Evolutionary conservation across 257 asterid genomes (phyloP), one percentile per base, ranked within the genome.

Genomic region (Jasminum sambac): DNA sequence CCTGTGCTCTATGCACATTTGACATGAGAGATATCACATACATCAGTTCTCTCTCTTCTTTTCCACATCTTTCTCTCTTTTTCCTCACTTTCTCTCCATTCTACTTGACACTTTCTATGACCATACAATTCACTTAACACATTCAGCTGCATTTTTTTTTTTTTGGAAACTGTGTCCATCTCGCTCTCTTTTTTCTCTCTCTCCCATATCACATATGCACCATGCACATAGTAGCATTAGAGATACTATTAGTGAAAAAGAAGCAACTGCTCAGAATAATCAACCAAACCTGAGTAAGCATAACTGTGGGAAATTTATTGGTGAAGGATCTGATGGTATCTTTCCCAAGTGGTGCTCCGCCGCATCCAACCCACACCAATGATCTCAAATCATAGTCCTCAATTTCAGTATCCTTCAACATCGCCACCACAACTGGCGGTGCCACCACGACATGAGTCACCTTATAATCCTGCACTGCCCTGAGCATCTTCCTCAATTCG

Each of bases 391-490:
- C 82, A 60, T 63, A 81, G n/a, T 64, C 75, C 63, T 70, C 63
- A 2, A 74, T 70, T 34, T 63, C 59, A 25, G 30, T 73, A 59
- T 74, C 80, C 71, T 82, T 87, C 68, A 80, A 83, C 88, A 89
- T 76, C 23, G 64, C 80, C 78, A 85, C 84, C 73, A 87, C 81
- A 26, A 82, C 25, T 8, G 91, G 90, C 41, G 93, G 93, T 38
- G 81, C 89, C 71, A 78, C 81, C 57, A 77, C 84, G 76, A 87
- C 8, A 71, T 69, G 67, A 21, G 85, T 87, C 24, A 82, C 88
- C 74, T 36, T 71, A 37, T 62, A 79, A 64, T 79, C 83, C 72
- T 85, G 83, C 68, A 85, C 84, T 30, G 75, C 84, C 72, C 57
- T 76, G 76, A 87, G 50, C 90, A 87, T 81, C 62, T 63, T 75